Evolutionary conservation across 2,329 filamentous ascomycete species (phyloP), one percentile per base, ranked within the genome.

Genomic region (Emydomyces testavorans): DNA sequence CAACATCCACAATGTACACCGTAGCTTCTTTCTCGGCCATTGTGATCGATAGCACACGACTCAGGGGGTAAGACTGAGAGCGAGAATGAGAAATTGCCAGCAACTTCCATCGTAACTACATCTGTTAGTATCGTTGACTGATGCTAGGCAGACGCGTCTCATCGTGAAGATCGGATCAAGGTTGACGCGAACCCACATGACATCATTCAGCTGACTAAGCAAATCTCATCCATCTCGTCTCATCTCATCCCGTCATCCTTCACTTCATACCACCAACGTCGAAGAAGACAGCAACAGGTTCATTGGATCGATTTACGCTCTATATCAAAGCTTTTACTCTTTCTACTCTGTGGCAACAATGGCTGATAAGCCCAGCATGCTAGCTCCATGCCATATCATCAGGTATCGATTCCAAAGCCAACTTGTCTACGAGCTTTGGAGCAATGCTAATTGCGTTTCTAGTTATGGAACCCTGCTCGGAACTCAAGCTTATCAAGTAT

Each of bases 11-110:
- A 57, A 98, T 83, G 65, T 92, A 98, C 36, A 96, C 78, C 0
- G 83, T 92, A 6, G 88, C 87, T 70, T 96, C 87, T 65, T 98
- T 98, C 53, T 85, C 81, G 8, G 88, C 83, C 90, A 96, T 96
- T 48, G 50, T 72, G 15, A 26, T n/a, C 13, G 26, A 20, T 23
- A 24, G 13, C 11, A 13, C 2, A 32, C 15, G 18, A 13, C 2
- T 44, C 21, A 28, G 10, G n/a, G 16, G 31, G 26, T 24, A 29
- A 41, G 29, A 38, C 8, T 20, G 37, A 36, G 41, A 24, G 26
- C 18, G 21, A 39, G 41, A 32, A 36, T 3, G 8, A 16, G n/a
- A 42, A 16, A 43, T 20, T 21, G 13, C 21, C 31, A 4, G 29
- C 28, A 39, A 15, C n/a, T 13, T 39, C 20, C 34, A 18, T 23